phyloP scores from a whole-genome alignment of 78 protist genomes.

The Diacronema lutheri region DNA sequence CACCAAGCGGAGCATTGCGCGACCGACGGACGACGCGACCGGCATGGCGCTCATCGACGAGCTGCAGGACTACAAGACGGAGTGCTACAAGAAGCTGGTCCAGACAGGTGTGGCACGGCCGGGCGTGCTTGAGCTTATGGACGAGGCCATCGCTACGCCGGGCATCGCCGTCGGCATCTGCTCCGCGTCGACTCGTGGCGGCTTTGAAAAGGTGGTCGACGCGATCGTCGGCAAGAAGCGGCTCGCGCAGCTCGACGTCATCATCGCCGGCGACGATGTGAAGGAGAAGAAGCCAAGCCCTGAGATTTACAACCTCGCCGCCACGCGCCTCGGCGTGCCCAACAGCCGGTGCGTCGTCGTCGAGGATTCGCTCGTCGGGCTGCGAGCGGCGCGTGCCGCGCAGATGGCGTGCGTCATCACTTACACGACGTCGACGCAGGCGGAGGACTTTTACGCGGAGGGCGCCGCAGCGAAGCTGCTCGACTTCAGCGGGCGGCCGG shows the following conservation, averaged over 20 bases:
- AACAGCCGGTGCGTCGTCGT: conserved; percentile 3
- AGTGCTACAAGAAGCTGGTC: background rate
- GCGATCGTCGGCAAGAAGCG: conserved; percentile 3
- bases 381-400: conserved; percentile 18
- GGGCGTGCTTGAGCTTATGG: conserved; percentile 26
- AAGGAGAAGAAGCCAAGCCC: conserved; percentile 12
- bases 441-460: no score
- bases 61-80: background rate
- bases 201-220: conserved; percentile 12
- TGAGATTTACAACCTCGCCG: conserved; percentile 15
- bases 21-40: background rate
- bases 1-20: background rate
- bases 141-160: conserved; percentile 12
- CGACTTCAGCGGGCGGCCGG: no score
- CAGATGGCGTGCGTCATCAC: conserved; percentile 25
- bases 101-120: conserved; percentile 1
- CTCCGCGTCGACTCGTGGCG: conserved; percentile 14
- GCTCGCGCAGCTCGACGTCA: conserved; percentile 1
- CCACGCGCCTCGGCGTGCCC: background rate
- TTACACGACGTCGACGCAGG: background rate
- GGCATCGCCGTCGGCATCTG: conserved; percentile 22
- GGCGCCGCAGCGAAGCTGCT: no score
- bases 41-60: background rate
- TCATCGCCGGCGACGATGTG: conserved; percentile 38
- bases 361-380: conserved; percentile 25